Base-by-base conservation (phyloP, 805 yeast genomes). In the Yarrowia sp. region DNA sequence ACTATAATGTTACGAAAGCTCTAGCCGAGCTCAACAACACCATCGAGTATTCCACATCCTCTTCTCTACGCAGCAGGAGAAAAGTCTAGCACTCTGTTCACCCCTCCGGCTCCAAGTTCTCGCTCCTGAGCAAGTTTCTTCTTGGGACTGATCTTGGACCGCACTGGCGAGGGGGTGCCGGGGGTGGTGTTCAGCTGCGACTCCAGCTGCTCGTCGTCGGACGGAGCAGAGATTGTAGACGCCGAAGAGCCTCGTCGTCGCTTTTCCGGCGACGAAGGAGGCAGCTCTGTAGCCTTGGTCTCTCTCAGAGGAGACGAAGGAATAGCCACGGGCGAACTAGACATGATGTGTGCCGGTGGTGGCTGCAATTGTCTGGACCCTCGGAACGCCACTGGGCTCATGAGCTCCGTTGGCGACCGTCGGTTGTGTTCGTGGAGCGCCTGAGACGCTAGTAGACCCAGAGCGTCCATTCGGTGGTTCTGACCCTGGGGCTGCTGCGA, bases 401-500 rank as follows among this genome's bases (percentile, higher is more conserved):
- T 70, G 46, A 74, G 66, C 35, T 75, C 71, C n/a, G 69, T 40
- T 32, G 64, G 69, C 53, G 52, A 70, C 65, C 58, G 74, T 70
- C 69, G 79, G 80, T 68, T 81, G 83, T 48, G 53, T 80, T 79
- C 41, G 19, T 67, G 67, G 69, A 69, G 50, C 0, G 83, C 86
- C 71, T 85, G 88, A 50, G 85, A 80, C 3, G 89, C 89, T 67
- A 86, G 76, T 69, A 84, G 75, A 14, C 87, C 89, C 58, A 86
- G 76, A 0, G 88, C 84, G 53, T 82, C 83, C 58, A 86, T 71
- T 79, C 82, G 82, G 61, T 73, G 74, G 53, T 42, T 56, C 48
- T 69, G 73, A 38, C 58, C 38, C 22, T 64, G 61, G 35, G 41
- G 38, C 45, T 65, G 45, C 59, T 67, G 53, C 36, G 55, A n/a